Percentiles rank a stretch among this genome's conserved stretches.
These are phyloP conservation scores for Komagataella pastoris DNA, from an alignment of 805 yeast species.

Conservation along the genomic window DNA sequence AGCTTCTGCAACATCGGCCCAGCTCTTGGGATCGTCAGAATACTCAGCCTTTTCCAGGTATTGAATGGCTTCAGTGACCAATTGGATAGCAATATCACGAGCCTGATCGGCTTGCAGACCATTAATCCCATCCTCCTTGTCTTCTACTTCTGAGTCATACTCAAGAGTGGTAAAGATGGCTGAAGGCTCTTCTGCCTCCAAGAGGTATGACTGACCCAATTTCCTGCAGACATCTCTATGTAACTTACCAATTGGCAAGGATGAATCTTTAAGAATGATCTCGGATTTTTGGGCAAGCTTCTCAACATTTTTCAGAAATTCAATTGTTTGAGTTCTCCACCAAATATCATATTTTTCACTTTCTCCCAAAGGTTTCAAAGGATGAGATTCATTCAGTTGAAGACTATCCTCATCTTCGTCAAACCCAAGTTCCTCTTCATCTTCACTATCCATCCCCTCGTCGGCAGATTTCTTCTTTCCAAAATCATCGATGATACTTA, in stretches of 20 bases:
- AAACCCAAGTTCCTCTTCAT: constrained; percentile 24
- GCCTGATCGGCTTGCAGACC: constrained; percentile 29
- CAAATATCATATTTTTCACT: constrained; percentile 31
- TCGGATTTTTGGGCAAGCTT: constrained; percentile 2
- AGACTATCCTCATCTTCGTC: constrained; percentile 15
- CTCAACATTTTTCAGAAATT: constrained; percentile 19
- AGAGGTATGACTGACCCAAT: constrained; percentile 49
- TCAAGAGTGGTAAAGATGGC: constrained; percentile 38
- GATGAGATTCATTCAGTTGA: constrained; percentile 36
- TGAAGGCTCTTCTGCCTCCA: constrained; percentile 53
- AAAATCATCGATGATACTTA: constrained; percentile 55
- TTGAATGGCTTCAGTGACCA: constrained; percentile 39
- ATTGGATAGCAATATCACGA: constrained; percentile 31
- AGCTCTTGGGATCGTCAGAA: constrained; percentile 63
- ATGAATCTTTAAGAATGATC: background rate
- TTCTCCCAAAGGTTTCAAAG: constrained; percentile 31
- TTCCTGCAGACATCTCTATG: constrained; percentile 29
- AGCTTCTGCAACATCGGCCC: constrained; percentile 84
- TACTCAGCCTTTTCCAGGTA: constrained; percentile 48
- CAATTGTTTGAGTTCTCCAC: constrained; percentile 35
- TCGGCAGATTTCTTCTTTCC: constrained; percentile 38
- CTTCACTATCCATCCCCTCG: constrained; percentile 49
- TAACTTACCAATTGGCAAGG: constrained; percentile 10
- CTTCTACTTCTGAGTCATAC: constrained; percentile 39
- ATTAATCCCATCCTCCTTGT: constrained; percentile 13